These are phyloP conservation scores for Monosporascus sp. DNA, from an alignment of 2,329 filamentous ascomycete species.

Conservation along the genomic window DNA sequence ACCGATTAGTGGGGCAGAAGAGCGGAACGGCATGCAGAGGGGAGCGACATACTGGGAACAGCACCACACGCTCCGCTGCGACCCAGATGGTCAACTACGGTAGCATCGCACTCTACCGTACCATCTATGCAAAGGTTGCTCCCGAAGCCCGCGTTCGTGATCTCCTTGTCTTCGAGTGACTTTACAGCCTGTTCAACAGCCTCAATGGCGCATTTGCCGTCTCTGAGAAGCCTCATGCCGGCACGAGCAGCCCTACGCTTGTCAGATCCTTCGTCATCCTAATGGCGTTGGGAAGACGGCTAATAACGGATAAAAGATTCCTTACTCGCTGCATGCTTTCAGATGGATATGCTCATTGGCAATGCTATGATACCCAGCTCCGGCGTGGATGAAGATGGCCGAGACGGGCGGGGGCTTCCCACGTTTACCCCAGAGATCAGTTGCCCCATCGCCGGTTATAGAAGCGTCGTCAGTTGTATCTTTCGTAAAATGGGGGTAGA, in stretches of 20 bases:
- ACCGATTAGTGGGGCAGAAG: neutral
- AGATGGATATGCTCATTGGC: constrained; percentile 83
- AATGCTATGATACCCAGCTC: constrained; percentile 86
- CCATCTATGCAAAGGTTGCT: constrained; percentile 92
- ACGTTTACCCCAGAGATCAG: constrained; percentile 34
- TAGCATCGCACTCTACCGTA: constrained; percentile 89
- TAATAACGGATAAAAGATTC: constrained; percentile 9
- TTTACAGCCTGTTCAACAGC: constrained; percentile 87
- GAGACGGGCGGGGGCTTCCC: constrained; percentile 24
- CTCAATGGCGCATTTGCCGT: constrained; percentile 75
- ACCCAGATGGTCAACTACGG: constrained; percentile 84
- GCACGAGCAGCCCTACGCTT: constrained; percentile 68
- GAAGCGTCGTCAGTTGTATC: too few species aligned
- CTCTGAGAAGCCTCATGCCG: constrained; percentile 75
- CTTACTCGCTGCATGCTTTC: constrained; percentile 82
- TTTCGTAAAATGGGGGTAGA: constrained; percentile 7
- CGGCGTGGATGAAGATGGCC: constrained; percentile 92
- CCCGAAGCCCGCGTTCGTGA: constrained; percentile 94
- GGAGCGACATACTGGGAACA: constrained; percentile 65
- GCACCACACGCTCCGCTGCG: constrained; percentile 91
- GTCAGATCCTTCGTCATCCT: neutral
- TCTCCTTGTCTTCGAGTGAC: constrained; percentile 85
- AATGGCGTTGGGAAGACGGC: too few species aligned
- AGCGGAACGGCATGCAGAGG: constrained; percentile 2
- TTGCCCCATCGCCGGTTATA: constrained; percentile 32